These are phyloP conservation scores for Melanomma pulvis-pyrius DNA, from an alignment of 495 filamentous ascomycete genomes.

Conservation along the genomic window DNA sequence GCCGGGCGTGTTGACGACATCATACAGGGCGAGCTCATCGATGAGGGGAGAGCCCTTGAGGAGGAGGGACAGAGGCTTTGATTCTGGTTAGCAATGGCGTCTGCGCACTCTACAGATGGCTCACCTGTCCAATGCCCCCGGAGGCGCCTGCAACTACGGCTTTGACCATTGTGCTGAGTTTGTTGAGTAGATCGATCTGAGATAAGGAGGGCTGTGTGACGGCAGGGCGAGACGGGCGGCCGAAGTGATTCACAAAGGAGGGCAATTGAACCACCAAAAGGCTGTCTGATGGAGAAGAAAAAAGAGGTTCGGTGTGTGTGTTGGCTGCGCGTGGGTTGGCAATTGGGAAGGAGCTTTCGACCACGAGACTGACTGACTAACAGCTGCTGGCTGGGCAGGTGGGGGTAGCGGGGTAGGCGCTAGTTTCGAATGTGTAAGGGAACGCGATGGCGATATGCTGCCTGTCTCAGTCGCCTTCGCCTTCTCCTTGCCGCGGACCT, in stretches of 20 bases:
- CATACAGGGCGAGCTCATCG: constrained; percentile 91
- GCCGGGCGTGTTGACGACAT: constrained; percentile 98
- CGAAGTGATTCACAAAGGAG: background rate
- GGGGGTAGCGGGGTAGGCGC: constrained; percentile 25
- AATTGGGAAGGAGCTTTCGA: constrained; percentile 19
- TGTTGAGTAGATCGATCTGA: background rate
- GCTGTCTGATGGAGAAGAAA: constrained; percentile 5
- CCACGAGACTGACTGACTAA: constrained; percentile 26
- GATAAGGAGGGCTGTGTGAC: background rate
- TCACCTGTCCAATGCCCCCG: constrained; percentile 97
- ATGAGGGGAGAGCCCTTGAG: constrained; percentile 84
- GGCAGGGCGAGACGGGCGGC: background rate
- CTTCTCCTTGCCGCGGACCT: background rate
- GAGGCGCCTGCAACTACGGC: constrained; percentile 92
- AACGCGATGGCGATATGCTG: background rate
- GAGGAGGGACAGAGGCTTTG: constrained; percentile 92
- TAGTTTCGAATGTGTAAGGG: background rate
- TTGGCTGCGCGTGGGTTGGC: constrained; percentile 8
- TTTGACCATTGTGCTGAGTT: constrained; percentile 34
- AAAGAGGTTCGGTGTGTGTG: background rate
- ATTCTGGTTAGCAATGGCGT: constrained; percentile 40
- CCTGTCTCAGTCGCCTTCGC: background rate
- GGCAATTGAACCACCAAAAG: constrained; percentile 1
- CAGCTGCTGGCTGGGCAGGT: constrained; percentile 16
- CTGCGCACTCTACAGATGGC: constrained; percentile 1